A percentile compares a stretch with the other conserved stretches of the same genome.
Conservation (phyloP, 2,329 filamentous ascomycete species). For the Neopestalotiopsis sp. region DNA sequence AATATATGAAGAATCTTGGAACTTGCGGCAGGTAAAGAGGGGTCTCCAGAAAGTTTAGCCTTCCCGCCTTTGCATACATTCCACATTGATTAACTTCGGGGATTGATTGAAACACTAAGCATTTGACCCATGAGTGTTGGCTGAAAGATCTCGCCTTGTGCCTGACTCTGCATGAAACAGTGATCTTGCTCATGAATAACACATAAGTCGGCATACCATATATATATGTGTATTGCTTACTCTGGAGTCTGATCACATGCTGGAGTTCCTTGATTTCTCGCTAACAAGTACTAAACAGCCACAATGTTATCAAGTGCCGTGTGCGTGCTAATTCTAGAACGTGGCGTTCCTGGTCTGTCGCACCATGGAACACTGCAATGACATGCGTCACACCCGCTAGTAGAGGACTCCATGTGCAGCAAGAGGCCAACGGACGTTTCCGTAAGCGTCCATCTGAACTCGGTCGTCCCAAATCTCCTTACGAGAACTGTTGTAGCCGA, state of each 20-base stretch:
- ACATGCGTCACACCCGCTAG: neutral
- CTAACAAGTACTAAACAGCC: neutral
- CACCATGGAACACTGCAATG: neutral
- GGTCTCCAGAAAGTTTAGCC: neutral
- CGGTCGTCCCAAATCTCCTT: neutral
- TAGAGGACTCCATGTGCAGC: neutral
- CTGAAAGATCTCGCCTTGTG: neutral
- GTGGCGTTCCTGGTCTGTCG: slow-evolving; percentile 1
- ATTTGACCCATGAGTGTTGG: neutral
- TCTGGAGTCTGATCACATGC: neutral
- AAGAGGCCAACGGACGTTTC: no score
- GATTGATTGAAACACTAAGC: neutral
- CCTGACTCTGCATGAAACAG: neutral
- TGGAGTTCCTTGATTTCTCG: neutral
- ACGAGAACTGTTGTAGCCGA: neutral
- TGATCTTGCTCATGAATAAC: neutral
- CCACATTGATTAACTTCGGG: neutral
- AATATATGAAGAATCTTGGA: neutral
- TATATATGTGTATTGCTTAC: neutral
- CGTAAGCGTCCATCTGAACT: neutral
- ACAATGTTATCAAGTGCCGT: neutral
- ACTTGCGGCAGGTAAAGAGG: neutral
- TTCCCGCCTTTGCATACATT: neutral
- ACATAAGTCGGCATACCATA: neutral
- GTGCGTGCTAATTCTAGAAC: neutral